A percentile compares a stretch with the other conserved stretches of the same genome.
phyloP scores from a whole-genome alignment of 2,329 filamentous ascomycete species.

The Purpureocillium takamizusanense region DNA sequence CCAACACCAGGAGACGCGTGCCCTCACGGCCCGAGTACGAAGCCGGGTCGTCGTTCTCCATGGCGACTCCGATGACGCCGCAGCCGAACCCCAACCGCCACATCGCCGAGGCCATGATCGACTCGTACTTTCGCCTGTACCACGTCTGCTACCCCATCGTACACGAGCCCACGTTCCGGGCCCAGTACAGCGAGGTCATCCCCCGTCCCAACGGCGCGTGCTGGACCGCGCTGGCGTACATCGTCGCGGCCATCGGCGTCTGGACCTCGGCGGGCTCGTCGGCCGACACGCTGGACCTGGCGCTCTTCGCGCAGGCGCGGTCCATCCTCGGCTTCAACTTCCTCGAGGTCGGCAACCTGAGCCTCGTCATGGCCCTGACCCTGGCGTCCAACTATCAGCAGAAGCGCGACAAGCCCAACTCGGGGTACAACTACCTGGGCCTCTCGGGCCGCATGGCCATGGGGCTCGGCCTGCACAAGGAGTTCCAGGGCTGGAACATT shows the following conservation, averaged over 20 bases:
- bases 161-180: constrained; percentile 36
- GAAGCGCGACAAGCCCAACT: constrained; percentile 41
- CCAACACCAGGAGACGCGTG: constrained; percentile 14
- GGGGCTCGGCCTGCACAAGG: constrained; percentile 39
- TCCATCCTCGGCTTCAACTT: constrained; percentile 29
- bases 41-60: constrained; percentile 4
- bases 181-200: constrained; percentile 22
- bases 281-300: constrained; percentile 13
- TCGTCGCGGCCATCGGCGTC: constrained; percentile 27
- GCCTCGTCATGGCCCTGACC: constrained; percentile 33
- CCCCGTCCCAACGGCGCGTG: constrained; percentile 19
- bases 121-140: constrained; percentile 33
- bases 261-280: constrained; percentile 17
- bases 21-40: constrained; percentile 7
- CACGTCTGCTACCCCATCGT: constrained; percentile 36
- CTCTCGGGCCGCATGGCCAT: constrained; percentile 40
- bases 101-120: constrained; percentile 23
- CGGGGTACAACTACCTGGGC: constrained; percentile 42
- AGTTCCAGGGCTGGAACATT: constrained; percentile 23
- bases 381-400: constrained; percentile 40
- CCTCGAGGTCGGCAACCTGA: constrained; percentile 34
- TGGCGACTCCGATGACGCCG: constrained; percentile 8
- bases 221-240: constrained; percentile 21
- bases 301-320: constrained; percentile 19
- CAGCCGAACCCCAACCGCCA: constrained; percentile 23